A percentile compares a stretch with the other conserved stretches of the same genome.
Conservation (phyloP, 2,329 filamentous ascomycete genomes). For the Diplocarpon mali region DNA sequence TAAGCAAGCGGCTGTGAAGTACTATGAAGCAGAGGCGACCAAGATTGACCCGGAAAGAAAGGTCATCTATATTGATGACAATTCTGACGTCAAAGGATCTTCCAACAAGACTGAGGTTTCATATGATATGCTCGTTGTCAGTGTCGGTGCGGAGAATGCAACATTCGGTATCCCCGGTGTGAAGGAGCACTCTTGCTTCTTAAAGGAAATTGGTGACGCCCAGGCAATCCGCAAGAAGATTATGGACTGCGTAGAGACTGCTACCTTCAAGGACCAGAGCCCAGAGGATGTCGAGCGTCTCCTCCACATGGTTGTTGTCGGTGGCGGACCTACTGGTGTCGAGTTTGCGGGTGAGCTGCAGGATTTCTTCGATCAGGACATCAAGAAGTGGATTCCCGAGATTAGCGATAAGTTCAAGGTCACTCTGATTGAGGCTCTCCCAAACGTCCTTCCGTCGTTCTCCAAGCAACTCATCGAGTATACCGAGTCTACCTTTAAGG, state of each 20-base stretch:
- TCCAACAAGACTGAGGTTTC: conserved; percentile 76
- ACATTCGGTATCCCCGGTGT: conserved; percentile 97
- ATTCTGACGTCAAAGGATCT: conserved; percentile 83
- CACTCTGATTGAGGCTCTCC: conserved; percentile 91
- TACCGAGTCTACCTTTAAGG: conserved; percentile 97
- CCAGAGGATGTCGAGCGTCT: conserved; percentile 83
- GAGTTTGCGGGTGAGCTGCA: conserved; percentile 97
- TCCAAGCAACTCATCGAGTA: conserved; percentile 99
- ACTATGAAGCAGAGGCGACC: conserved; percentile 94
- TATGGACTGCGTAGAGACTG: conserved; percentile 99
- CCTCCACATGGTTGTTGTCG: conserved; percentile 93
- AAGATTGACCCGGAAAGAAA: conserved; percentile 90
- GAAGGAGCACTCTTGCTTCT: conserved; percentile 87
- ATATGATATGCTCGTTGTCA: conserved; percentile 96
- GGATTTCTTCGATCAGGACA: conserved; percentile 97
- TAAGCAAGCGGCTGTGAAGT: conserved; percentile 88
- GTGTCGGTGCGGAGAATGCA: conserved; percentile 95
- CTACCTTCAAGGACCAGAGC: conserved; percentile 92
- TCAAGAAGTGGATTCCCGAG: conserved; percentile 95
- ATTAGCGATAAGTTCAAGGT: conserved; percentile 94
- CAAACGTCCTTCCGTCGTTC: conserved; percentile 95
- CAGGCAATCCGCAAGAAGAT: conserved; percentile 96
- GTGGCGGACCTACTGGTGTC: conserved; percentile 90
- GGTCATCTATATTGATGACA: conserved; percentile 80
- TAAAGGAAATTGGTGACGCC: conserved; percentile 96